phyloP scores from a whole-genome alignment of 2,329 filamentous ascomycete genomes.

The Colletotrichum cuscutae region DNA sequence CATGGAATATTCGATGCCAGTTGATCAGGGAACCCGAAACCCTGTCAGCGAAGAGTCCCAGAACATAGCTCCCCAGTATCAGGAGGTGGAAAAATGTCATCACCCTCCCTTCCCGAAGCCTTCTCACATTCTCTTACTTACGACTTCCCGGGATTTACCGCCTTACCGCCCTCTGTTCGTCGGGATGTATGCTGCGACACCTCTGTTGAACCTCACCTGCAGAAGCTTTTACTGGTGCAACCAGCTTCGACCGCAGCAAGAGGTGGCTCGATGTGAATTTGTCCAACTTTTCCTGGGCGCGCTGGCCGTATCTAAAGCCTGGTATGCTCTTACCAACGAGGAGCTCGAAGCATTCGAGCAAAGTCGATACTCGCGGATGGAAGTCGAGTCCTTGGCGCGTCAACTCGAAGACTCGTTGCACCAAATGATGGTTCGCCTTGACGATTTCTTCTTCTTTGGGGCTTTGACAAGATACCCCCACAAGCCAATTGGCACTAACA shows the following conservation, averaged over 20 bases:
- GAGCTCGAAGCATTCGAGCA: neutral
- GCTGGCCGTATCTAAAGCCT: neutral
- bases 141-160: no score
- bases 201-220: constrained; percentile 2
- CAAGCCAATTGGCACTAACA: neutral
- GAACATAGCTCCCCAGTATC: no score
- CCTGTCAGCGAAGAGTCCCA: no score
- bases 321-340: neutral
- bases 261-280: neutral
- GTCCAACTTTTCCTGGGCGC: neutral
- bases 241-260: neutral
- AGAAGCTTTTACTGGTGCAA: neutral
- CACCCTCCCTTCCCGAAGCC: no score
- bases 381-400: neutral
- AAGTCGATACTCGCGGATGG: neutral
- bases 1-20: no score
- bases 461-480: constrained; percentile 1
- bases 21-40: no score
- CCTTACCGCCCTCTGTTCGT: neutral
- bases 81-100: no score
- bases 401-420: neutral
- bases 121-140: no score
- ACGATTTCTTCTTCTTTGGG: constrained; percentile 27
- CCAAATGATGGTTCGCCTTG: neutral
- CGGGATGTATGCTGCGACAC: neutral